A percentile compares a stretch with the other conserved stretches of the same genome.
Evolutionary conservation across 495 filamentous ascomycete species (phyloP).

Genomic region (Parachaetomium inaequale): DNA sequence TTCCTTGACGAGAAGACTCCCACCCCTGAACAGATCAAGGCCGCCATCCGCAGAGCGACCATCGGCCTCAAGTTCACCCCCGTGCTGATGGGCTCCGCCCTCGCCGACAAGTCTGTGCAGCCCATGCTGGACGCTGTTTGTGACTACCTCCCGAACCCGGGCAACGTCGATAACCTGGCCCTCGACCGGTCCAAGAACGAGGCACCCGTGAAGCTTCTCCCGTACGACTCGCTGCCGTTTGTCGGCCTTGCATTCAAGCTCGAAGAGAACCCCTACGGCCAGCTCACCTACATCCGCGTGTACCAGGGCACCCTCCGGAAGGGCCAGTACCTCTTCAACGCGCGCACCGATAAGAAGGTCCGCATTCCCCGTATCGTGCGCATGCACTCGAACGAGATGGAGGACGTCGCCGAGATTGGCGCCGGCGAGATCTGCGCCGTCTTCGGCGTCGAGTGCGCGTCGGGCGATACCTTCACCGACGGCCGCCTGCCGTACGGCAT

Average conservation of each 20-base stretch:
- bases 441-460: conserved; percentile 97
- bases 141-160: conserved; percentile 92
- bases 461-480: conserved; percentile 97
- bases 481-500: conserved; percentile 90
- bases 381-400: conserved; percentile 99
- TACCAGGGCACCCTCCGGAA: conserved; percentile 93
- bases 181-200: conserved; percentile 79
- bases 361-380: conserved; percentile 96
- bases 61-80: conserved; percentile 88
- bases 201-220: conserved; percentile 74
- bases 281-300: conserved; percentile 97
- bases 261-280: conserved; percentile 97
- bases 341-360: conserved; percentile 90
- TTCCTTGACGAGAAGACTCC: conserved; percentile 86
- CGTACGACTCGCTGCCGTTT: conserved; percentile 89
- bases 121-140: conserved; percentile 96
- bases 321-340: conserved; percentile 87
- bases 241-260: conserved; percentile 98
- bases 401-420: conserved; percentile 85
- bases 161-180: conserved; percentile 84
- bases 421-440: conserved; percentile 98
- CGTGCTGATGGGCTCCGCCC: conserved; percentile 91
- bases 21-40: conserved; percentile 74
- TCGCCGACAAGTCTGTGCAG: conserved; percentile 93
- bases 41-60: conserved; percentile 85